Evolutionary conservation across 768 basidiomycete genomes (phyloP).

Genomic region (Lentinula boryana): DNA sequence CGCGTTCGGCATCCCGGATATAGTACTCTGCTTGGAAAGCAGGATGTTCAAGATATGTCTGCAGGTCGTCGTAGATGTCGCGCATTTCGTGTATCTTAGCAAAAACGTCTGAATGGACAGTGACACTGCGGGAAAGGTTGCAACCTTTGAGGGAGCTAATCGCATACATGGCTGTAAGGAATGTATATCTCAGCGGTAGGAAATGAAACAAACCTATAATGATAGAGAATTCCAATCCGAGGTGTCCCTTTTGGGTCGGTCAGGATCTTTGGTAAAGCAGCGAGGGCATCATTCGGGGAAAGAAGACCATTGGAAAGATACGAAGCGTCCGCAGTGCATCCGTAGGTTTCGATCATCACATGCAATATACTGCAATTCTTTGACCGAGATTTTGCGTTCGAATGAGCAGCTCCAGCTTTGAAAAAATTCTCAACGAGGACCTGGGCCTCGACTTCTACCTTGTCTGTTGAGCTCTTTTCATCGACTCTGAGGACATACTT

Average conservation of each 20-base stretch:
- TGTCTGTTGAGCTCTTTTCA: slow-evolving; percentile 9
- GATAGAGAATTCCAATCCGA: slow-evolving; percentile 11
- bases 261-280: slow-evolving; percentile 9
- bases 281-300: slow-evolving; percentile 9
- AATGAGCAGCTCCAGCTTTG: slow-evolving; percentile 11
- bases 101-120: slow-evolving; percentile 10
- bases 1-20: not conserved
- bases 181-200: not conserved
- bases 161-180: not conserved
- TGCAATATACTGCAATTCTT: slow-evolving; percentile 10
- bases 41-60: slow-evolving; percentile 11
- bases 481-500: slow-evolving; percentile 6
- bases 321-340: slow-evolving; percentile 10
- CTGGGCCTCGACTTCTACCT: slow-evolving; percentile 9
- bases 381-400: slow-evolving; percentile 8
- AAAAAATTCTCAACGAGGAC: slow-evolving; percentile 11
- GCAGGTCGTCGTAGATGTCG: slow-evolving; percentile 7
- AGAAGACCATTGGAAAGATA: slow-evolving; percentile 8
- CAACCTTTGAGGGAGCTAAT: slow-evolving; percentile 8
- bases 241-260: slow-evolving; percentile 11
- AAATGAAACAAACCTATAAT: slow-evolving; percentile 11
- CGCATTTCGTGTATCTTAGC: slow-evolving; percentile 11
- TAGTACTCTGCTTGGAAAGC: slow-evolving; percentile 10
- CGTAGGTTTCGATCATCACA: slow-evolving; percentile 14
- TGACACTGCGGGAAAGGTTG: slow-evolving; percentile 8